Evolutionary conservation across 345 rosid genomes (phyloP).

Genomic region (Dimocarpus longan): DNA sequence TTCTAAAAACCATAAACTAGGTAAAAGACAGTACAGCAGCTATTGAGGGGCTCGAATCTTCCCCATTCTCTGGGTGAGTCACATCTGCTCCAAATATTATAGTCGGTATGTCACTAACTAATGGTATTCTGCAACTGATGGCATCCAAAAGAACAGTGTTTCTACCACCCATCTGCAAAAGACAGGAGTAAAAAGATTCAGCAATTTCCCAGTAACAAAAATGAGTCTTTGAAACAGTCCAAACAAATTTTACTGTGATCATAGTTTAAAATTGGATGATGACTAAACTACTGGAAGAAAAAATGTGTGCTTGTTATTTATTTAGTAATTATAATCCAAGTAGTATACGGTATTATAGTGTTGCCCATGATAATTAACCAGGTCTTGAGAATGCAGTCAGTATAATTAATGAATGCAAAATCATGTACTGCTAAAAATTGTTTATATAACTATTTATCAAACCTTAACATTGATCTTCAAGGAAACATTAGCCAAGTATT

Average conservation of each 20-base stretch:
- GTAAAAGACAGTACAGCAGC: constrained; percentile 67
- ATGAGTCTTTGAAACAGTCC: not conserved
- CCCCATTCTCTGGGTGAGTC: constrained; percentile 99
- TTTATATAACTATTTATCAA: constrained; percentile 13
- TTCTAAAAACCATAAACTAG: constrained; percentile 2
- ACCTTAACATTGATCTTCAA: constrained; percentile 99
- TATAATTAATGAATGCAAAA: constrained; percentile 10
- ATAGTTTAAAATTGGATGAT: not conserved
- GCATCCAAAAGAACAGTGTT: constrained; percentile 98
- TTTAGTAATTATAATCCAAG: not conserved
- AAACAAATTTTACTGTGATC: not conserved
- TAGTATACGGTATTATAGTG: not conserved
- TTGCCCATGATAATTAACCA: not conserved
- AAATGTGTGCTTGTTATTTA: not conserved
- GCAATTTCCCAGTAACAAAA: not conserved
- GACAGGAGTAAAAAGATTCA: constrained; percentile 1
- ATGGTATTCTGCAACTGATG: constrained; percentile 91
- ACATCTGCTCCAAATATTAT: constrained; percentile 99
- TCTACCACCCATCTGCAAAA: constrained; percentile 95
- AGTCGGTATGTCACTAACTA: constrained; percentile 97
- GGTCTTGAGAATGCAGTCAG: not conserved
- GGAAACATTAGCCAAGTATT: constrained; percentile 93
- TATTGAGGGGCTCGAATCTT: constrained; percentile 97
- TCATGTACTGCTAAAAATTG: not conserved
- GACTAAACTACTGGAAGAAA: not conserved